A percentile compares a stretch with the other conserved stretches of the same genome.
phyloP scores from a whole-genome alignment of 2,329 filamentous ascomycete genomes.

The Trichocomaceae sp. region DNA sequence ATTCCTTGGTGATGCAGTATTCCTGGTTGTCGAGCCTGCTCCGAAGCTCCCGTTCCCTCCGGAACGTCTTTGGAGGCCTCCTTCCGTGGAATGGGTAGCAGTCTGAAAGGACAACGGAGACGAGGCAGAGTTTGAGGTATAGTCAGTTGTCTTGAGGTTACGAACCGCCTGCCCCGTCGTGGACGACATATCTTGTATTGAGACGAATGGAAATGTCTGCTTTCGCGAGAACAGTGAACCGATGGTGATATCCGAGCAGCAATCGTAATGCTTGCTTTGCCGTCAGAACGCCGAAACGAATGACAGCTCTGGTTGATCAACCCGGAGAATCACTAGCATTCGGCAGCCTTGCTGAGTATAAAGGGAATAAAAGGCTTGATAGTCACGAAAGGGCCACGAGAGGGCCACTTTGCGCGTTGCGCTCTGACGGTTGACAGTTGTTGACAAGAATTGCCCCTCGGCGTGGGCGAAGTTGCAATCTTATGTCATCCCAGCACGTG shows the following conservation, averaged over 20 bases:
- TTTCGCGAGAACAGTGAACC: not conserved
- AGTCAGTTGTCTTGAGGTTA: constrained; percentile 34
- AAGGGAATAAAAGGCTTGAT: not conserved
- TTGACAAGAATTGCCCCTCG: constrained; percentile 11
- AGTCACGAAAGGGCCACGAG: not conserved
- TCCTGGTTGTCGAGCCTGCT: constrained; percentile 33
- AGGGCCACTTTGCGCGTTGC: constrained; percentile 10
- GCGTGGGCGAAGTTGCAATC: not conserved
- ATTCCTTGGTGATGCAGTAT: constrained; percentile 51
- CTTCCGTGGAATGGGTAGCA: constrained; percentile 25
- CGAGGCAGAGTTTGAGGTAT: constrained; percentile 28
- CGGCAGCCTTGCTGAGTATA: not conserved
- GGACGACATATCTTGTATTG: constrained; percentile 34
- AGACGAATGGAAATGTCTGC: not conserved
- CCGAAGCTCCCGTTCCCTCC: constrained; percentile 38
- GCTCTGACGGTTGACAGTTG: constrained; percentile 8
- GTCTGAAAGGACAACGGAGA: constrained; percentile 29
- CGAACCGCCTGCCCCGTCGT: constrained; percentile 30
- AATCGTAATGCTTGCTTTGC: not conserved
- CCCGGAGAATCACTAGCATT: not conserved
- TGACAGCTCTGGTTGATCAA: not conserved
- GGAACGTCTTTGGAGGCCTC: constrained; percentile 33
- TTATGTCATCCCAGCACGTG: constrained; percentile 4
- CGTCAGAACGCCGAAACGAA: not conserved
- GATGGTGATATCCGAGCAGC: not conserved